These are phyloP conservation scores for Cytospora leucostoma DNA, from an alignment of 2,329 filamentous ascomycete genomes.

Conservation along the genomic window DNA sequence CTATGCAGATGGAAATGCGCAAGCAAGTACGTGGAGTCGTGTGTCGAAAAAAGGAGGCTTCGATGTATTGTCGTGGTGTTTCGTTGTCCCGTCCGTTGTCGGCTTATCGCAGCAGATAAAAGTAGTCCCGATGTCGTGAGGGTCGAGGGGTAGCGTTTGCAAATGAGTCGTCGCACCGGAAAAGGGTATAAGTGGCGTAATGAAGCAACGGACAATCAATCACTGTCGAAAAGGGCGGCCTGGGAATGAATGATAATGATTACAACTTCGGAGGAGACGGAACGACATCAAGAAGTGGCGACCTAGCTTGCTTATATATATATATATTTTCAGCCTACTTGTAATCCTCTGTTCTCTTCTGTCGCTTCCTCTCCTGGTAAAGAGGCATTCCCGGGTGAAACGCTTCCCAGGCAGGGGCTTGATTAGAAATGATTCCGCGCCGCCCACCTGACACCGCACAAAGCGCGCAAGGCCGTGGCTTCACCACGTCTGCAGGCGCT, in stretches of 20 bases:
- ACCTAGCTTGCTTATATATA: conserved; percentile 4
- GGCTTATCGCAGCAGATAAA: conserved; percentile 1
- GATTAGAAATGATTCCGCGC: conserved; percentile 19
- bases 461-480: conserved; percentile 1
- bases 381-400: conserved; percentile 8
- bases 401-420: conserved; percentile 3
- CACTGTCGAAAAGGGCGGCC: too few relatives aligned
- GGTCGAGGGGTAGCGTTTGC: conserved; percentile 17
- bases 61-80: background rate
- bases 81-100: background rate
- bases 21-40: background rate
- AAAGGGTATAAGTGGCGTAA: background rate
- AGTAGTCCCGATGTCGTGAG: conserved; percentile 4
- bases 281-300: background rate
- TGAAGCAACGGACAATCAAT: background rate
- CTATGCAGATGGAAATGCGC: background rate
- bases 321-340: too few relatives aligned
- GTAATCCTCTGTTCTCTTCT: background rate
- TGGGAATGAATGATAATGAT: background rate
- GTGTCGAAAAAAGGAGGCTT: background rate
- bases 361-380: background rate
- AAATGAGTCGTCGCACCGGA: conserved; percentile 4
- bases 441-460: conserved; percentile 6
- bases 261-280: background rate
- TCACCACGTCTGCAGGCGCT: background rate